Base-by-base conservation (phyloP, 441 rosid genomes). In the Euphorbia schlechtendalii region DNA sequence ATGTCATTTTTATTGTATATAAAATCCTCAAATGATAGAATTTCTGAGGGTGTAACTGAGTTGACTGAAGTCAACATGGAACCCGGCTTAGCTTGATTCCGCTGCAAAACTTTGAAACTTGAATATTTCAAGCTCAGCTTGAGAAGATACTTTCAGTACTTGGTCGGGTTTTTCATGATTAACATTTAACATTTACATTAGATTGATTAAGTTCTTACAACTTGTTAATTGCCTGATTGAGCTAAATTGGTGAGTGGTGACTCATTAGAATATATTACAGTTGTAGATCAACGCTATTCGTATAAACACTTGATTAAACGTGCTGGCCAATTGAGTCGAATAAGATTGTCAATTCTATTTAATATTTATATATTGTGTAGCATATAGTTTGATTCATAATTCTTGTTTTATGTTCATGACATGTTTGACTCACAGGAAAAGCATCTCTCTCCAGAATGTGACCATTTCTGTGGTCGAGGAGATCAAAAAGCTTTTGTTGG, bases 391-490 rank as follows among this genome's bases (percentile, higher is more conserved):
- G 52, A 21, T 56, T 22, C 14, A 12, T 24, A 9, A 15, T 56
- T 56, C 12, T 46, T 55, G 8, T 22, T 48, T 58, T 64, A 32
- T 20, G 17, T 13, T 21, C 56, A 40, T 21, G 46, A 21, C 65
- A 34, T 64, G 20, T 40, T 65, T 65, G 40, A 46, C 61, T 62
- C 61, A 64, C 53, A 90, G 97, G 87, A 92, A 83, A 72, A 76
- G 73, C 71, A 69, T 88, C 15, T 83, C 93, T 66, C 84, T 87
- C 68, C 90, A 84, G 24, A 79, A 71, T 69, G 83, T 89, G 65
- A 74, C 67, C 56, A 87, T 78, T 74, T 77, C 81, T 27, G 75
- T 88, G 18, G 96, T 92, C 73, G 78, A 77, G 63, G 98, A 92
- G 71, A 43, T 89, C 48, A 84, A 81, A 79, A 86, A 81, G 77